These are phyloP conservation scores for Thymus mandschuricus DNA, from an alignment of 257 asterid genomes.

Conservation along the genomic window DNA sequence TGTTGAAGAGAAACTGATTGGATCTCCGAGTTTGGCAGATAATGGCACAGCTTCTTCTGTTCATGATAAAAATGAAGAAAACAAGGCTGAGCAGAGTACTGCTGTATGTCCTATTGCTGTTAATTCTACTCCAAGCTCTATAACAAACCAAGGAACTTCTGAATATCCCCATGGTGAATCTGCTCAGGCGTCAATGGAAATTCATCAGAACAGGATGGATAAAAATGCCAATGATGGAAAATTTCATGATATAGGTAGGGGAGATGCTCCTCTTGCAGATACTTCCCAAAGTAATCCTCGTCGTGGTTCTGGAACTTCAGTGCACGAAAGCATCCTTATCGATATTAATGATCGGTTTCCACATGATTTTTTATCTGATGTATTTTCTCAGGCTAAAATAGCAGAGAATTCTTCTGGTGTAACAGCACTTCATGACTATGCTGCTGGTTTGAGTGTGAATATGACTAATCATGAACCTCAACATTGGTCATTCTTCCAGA, in stretches of 20 bases:
- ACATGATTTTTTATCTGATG: conserved; percentile 75
- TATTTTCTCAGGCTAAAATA: conserved; percentile 64
- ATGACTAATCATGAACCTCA: conserved; percentile 79
- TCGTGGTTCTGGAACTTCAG: conserved; percentile 41
- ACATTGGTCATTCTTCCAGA: conserved; percentile 79
- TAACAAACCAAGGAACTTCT: conserved; percentile 40
- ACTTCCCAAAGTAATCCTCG: conserved; percentile 47
- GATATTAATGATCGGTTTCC: conserved; percentile 88
- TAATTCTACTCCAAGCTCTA: conserved; percentile 39
- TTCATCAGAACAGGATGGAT: conserved; percentile 41
- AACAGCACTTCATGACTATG: conserved; percentile 49
- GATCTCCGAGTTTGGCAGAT: conserved; percentile 34
- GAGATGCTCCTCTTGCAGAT: conserved; percentile 42
- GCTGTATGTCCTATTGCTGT: conserved; percentile 40
- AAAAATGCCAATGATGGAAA: conserved; percentile 44
- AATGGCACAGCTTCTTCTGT: conserved; percentile 36
- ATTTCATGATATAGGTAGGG: conserved; percentile 34
- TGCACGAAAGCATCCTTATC: conserved; percentile 72
- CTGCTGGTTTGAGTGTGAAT: conserved; percentile 73
- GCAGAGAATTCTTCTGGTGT: conserved; percentile 47
- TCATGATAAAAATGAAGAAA: conserved; percentile 42
- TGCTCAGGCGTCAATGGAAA: conserved; percentile 37
- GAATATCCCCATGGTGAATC: conserved; percentile 41
- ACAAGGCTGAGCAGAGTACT: conserved; percentile 43
- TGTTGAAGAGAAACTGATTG: conserved; percentile 41